These are phyloP conservation scores for Exobasidium rhododendri DNA, from an alignment of 1,284 basidiomycete genomes.

Conservation along the genomic window DNA sequence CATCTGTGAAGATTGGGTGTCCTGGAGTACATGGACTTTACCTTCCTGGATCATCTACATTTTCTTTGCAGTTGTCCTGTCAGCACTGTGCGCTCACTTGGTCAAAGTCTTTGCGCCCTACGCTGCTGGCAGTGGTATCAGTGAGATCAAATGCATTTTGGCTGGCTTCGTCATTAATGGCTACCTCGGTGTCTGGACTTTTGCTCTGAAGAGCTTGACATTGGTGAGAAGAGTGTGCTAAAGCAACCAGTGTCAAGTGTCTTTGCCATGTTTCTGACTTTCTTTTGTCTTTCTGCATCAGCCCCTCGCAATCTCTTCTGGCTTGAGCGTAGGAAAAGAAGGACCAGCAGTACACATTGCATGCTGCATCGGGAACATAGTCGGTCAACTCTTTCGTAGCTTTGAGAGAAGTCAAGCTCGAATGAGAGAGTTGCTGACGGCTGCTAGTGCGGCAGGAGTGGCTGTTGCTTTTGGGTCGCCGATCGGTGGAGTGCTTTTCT, in stretches of 20 bases:
- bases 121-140: conserved; percentile 95
- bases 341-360: conserved; percentile 97
- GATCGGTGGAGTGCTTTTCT: conserved; percentile 93
- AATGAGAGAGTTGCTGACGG: conserved; percentile 91
- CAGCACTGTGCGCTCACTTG: conserved; percentile 66
- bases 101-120: conserved; percentile 86
- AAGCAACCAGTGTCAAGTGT: neutral
- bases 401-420: conserved; percentile 90
- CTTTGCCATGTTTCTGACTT: too few species aligned
- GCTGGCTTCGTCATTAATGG: conserved; percentile 96
- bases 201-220: conserved; percentile 85
- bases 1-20: conserved; percentile 85
- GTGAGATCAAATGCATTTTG: conserved; percentile 97
- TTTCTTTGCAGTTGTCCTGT: conserved; percentile 65
- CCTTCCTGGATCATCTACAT: conserved; percentile 82
- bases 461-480: conserved; percentile 97
- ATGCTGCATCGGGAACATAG: conserved; percentile 83
- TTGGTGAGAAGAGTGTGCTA: conserved; percentile 57
- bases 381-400: conserved; percentile 74
- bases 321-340: conserved; percentile 95
- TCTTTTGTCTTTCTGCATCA: too few species aligned
- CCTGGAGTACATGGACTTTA: conserved; percentile 78
- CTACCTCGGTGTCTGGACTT: conserved; percentile 82
- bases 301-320: conserved; percentile 96
- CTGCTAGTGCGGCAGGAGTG: conserved; percentile 92